These are phyloP conservation scores for Scedosporium aurantiacum DNA, from an alignment of 2,329 filamentous ascomycete species.

Conservation along the genomic window DNA sequence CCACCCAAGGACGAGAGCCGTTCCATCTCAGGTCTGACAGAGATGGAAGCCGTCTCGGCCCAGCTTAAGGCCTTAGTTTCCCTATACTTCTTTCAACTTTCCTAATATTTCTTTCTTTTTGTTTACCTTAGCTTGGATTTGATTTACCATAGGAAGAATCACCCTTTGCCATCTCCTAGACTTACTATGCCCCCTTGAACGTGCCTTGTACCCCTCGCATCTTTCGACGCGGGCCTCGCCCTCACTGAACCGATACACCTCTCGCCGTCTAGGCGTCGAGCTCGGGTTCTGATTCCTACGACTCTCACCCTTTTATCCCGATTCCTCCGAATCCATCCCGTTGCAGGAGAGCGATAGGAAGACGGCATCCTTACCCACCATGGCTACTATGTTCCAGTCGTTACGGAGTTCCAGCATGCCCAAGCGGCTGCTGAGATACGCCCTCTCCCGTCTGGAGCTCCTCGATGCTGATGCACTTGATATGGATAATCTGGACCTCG, in stretches of 20 bases:
- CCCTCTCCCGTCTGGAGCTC: slow-evolving; percentile 69
- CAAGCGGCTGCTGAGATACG: slow-evolving; percentile 81
- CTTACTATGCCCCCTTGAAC: neutral
- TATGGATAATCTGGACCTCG: slow-evolving; percentile 74
- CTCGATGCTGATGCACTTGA: slow-evolving; percentile 82
- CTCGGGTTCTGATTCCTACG: neutral
- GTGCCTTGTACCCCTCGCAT: neutral
- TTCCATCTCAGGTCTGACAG: neutral
- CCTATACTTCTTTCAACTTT: neutral
- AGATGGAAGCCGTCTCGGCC: neutral
- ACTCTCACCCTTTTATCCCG: neutral
- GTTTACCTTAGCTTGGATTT: neutral
- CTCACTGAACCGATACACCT: neutral
- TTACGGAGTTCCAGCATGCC: slow-evolving; percentile 64
- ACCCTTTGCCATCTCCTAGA: neutral
- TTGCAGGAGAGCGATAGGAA: neutral
- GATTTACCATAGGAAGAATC: neutral
- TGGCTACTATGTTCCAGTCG: slow-evolving; percentile 62
- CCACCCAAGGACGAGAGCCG: neutral
- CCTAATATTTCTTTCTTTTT: neutral
- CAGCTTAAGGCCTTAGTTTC: neutral
- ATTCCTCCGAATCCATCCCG: neutral
- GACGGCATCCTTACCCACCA: slow-evolving; percentile 23
- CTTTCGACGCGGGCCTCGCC: neutral
- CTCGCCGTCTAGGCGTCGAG: neutral